These are phyloP conservation scores for Sonneratia alba DNA, from an alignment of 345 rosid species.

Conservation along the genomic window DNA sequence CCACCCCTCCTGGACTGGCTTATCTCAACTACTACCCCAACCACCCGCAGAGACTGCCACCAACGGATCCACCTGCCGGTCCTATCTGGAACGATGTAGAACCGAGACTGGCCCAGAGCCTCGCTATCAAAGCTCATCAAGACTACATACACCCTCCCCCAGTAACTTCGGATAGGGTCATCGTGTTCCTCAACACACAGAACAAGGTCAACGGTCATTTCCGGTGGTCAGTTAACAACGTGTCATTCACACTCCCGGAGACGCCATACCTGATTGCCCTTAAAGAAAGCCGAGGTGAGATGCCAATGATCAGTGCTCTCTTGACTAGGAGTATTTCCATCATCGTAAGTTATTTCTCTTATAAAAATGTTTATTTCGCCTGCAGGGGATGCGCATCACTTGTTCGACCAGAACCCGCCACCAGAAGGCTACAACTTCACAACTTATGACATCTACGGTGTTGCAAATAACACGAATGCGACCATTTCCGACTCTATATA, in stretches of 20 bases:
- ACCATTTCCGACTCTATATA: constrained; percentile 35
- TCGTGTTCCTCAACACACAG: constrained; percentile 55
- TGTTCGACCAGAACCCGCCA: constrained; percentile 37
- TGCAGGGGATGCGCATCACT: constrained; percentile 17
- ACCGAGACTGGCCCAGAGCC: constrained; percentile 38
- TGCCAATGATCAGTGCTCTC: background rate
- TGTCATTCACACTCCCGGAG: constrained; percentile 40
- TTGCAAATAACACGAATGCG: constrained; percentile 21
- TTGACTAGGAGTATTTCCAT: background rate
- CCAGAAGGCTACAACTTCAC: constrained; percentile 24
- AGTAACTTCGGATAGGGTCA: constrained; percentile 28
- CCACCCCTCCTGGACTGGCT: constrained; percentile 40
- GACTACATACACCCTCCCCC: constrained; percentile 39
- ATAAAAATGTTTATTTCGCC: background rate
- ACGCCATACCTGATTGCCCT: constrained; percentile 55
- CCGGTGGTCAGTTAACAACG: constrained; percentile 62
- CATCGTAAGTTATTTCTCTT: background rate
- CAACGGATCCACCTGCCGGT: constrained; percentile 24
- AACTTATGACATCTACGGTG: constrained; percentile 12
- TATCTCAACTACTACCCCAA: constrained; percentile 51
- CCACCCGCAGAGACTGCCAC: constrained; percentile 36
- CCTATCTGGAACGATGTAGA: constrained; percentile 38
- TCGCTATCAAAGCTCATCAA: constrained; percentile 39
- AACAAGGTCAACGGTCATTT: constrained; percentile 23
- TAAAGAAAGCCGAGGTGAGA: constrained; percentile 18